These are phyloP conservation scores for Medicago lupulina DNA, from an alignment of 306 rosid species.

Conservation along the genomic window DNA sequence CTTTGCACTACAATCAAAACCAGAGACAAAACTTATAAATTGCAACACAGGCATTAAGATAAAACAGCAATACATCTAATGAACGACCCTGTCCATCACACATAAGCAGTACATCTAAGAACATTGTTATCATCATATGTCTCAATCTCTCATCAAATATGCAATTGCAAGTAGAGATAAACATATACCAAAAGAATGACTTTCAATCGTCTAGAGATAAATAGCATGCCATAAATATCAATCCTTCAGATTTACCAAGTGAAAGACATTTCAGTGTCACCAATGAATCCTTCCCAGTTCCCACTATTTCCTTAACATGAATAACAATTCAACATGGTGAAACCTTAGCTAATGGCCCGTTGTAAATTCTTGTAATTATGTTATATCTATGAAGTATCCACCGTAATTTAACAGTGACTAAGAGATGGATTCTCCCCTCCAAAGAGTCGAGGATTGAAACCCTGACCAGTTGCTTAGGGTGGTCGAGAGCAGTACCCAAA, in stretches of 20 bases:
- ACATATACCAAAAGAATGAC: slow-evolving; percentile 1
- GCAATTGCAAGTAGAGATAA: slow-evolving; percentile 22
- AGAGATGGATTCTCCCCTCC: background rate
- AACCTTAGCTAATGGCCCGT: background rate
- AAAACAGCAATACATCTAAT: background rate
- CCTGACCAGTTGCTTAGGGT: background rate
- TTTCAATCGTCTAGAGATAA: slow-evolving; percentile 9
- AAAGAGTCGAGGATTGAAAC: background rate
- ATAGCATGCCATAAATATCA: background rate
- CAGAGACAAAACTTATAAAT: slow-evolving; percentile 7
- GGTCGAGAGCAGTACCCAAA: background rate
- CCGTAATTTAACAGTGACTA: background rate
- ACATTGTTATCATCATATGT: slow-evolving; percentile 1
- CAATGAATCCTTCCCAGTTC: background rate
- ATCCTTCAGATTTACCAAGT: background rate
- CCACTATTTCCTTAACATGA: background rate
- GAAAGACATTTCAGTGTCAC: slow-evolving; percentile 11
- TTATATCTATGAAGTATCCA: background rate
- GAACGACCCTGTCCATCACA: background rate
- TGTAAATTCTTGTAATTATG: background rate
- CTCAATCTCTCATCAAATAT: slow-evolving; percentile 8
- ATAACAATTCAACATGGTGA: background rate
- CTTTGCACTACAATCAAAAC: slow-evolving; percentile 19
- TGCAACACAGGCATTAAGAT: background rate
- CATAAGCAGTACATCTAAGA: background rate